These are phyloP conservation scores for Plasmodium ovale DNA, from an alignment of 169 alveolate genomes.

Conservation along the genomic window DNA sequence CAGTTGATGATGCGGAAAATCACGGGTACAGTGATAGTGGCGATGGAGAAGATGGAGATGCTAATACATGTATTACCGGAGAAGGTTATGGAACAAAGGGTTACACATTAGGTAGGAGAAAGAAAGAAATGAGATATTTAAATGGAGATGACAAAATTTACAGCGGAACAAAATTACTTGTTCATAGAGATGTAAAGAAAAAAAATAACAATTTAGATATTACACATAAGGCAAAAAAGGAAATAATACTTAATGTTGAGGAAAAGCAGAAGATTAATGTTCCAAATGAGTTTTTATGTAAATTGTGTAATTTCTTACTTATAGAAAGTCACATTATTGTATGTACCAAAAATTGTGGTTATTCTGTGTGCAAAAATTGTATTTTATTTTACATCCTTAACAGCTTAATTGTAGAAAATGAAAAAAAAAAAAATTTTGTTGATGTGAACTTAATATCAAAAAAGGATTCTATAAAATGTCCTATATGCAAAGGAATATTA, in stretches of 20 bases:
- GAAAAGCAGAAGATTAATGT: conserved; percentile 54
- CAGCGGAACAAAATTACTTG: conserved; percentile 57
- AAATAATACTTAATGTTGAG: conserved; percentile 36
- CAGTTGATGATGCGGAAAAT: background rate
- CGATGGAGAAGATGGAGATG: background rate
- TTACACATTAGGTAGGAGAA: no score
- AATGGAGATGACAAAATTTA: conserved; percentile 56
- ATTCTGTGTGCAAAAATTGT: conserved; percentile 74
- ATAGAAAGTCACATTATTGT: conserved; percentile 58
- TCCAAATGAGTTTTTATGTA: conserved; percentile 70
- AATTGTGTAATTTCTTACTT: conserved; percentile 42
- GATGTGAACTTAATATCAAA: conserved; percentile 5
- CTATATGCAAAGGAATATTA: conserved; percentile 43
- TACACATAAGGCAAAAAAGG: conserved; percentile 74
- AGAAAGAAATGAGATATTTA: conserved; percentile 7
- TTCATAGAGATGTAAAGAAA: conserved; percentile 62
- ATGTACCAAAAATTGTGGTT: conserved; percentile 75
- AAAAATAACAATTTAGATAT: conserved; percentile 35
- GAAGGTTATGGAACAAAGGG: no score
- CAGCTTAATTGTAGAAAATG: conserved; percentile 18
- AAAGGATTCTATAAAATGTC: conserved; percentile 36
- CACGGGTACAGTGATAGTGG: background rate
- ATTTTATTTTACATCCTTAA: conserved; percentile 48
- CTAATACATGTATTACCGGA: no score
- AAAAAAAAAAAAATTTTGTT: conserved; percentile 10